phyloP scores from a whole-genome alignment of 441 rosid genomes.

The Melastoma candidum region DNA sequence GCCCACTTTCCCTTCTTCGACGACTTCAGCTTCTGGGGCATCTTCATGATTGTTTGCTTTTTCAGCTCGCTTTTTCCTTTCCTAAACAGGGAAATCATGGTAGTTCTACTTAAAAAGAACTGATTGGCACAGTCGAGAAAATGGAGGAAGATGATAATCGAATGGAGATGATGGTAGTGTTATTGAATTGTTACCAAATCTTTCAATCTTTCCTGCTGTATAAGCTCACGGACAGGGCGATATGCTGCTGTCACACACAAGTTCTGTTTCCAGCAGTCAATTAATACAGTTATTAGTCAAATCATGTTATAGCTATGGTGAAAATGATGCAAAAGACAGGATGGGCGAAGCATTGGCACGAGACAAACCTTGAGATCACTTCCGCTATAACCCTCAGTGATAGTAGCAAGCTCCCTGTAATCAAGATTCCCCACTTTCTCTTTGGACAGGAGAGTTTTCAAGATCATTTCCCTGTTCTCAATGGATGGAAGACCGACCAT shows the following conservation, averaged over 20 bases:
- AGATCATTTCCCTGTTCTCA: no score
- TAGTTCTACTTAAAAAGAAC: not conserved
- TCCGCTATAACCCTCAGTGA: no score
- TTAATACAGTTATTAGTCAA: no score
- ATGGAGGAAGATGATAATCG: conserved; percentile 5
- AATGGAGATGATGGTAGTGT: not conserved
- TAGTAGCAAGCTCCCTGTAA: no score
- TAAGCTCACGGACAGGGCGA: conserved; percentile 68
- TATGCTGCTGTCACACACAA: conserved; percentile 88
- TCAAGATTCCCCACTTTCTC: no score
- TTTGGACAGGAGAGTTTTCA: no score
- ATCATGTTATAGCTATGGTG: no score
- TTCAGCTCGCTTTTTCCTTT: conserved; percentile 41
- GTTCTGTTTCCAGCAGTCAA: conserved; percentile 48
- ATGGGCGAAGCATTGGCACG: no score
- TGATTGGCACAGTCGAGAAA: not conserved
- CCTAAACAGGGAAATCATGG: not conserved
- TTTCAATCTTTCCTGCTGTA: not conserved
- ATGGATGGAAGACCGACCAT: no score
- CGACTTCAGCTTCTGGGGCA: conserved; percentile 26
- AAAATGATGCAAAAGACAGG: no score
- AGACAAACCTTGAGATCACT: no score
- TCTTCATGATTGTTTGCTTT: conserved; percentile 47
- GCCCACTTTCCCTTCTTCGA: conserved; percentile 15
- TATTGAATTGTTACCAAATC: not conserved